Percentiles rank a stretch among this genome's conserved stretches.
These are phyloP conservation scores for Suillus tomentosus DNA, from an alignment of 768 basidiomycete species.

Conservation along the genomic window DNA sequence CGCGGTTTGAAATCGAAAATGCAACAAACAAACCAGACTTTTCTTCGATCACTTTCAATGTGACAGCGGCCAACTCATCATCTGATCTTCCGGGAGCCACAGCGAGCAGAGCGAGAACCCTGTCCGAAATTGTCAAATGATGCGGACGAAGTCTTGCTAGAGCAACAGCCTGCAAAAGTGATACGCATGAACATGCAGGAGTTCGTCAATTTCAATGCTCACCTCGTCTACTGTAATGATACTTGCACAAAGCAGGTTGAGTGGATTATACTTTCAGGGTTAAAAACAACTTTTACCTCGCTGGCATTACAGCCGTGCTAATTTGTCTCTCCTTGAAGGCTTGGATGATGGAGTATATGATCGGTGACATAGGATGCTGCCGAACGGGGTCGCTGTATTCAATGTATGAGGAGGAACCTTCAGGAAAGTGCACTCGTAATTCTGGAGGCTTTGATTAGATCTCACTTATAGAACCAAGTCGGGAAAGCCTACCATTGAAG, in stretches of 20 bases:
- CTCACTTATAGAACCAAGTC: neutral
- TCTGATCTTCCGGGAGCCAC: constrained; percentile 4
- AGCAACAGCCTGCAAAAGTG: constrained; percentile 38
- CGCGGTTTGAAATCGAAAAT: neutral
- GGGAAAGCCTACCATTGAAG: constrained; percentile 46
- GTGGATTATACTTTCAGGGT: neutral
- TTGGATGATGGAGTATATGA: constrained; percentile 42
- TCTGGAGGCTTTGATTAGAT: constrained; percentile 29
- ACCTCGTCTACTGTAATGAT: constrained; percentile 45
- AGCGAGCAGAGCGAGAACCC: constrained; percentile 31
- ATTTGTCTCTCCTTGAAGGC: constrained; percentile 38
- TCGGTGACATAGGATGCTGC: constrained; percentile 44
- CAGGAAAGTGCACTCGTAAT: constrained; percentile 49
- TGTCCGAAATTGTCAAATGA: constrained; percentile 45
- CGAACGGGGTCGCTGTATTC: constrained; percentile 36
- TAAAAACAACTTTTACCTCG: constrained; percentile 36
- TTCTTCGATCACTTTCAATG: neutral
- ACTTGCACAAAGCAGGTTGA: constrained; percentile 23
- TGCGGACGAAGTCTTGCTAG: constrained; percentile 42
- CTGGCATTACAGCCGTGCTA: constrained; percentile 50
- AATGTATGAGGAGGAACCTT: constrained; percentile 37
- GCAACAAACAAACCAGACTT: neutral
- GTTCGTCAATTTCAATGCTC: constrained; percentile 3
- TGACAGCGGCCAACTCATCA: constrained; percentile 12
- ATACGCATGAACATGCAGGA: neutral